phyloP scores from a whole-genome alignment of 495 filamentous ascomycete genomes.

The Articulospora tetracladia region DNA sequence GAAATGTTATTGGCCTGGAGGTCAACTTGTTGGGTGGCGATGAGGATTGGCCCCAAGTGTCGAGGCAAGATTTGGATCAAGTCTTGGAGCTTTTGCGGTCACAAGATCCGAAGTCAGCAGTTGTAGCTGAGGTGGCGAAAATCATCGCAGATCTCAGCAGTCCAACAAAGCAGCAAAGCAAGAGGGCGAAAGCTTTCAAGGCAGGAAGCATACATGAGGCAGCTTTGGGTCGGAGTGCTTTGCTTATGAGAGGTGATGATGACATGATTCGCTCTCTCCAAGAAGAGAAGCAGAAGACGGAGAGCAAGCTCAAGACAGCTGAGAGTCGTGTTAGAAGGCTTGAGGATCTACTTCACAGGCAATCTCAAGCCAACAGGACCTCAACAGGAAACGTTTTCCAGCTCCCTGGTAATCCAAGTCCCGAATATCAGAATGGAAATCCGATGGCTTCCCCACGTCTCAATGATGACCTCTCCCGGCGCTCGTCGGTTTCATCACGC shows the following conservation, averaged over 20 bases:
- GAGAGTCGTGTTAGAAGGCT: slow-evolving; percentile 89
- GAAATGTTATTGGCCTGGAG: slow-evolving; percentile 70
- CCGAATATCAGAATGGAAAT: slow-evolving; percentile 36
- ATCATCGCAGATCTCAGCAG: slow-evolving; percentile 59
- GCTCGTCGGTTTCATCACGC: slow-evolving; percentile 63
- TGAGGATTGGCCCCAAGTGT: slow-evolving; percentile 67
- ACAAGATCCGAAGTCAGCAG: slow-evolving; percentile 41
- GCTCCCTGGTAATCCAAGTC: slow-evolving; percentile 18
- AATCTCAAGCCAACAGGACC: slow-evolving; percentile 69
- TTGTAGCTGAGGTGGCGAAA: slow-evolving; percentile 50
- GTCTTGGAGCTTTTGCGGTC: slow-evolving; percentile 57
- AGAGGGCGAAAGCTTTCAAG: slow-evolving; percentile 88
- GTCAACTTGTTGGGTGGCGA: slow-evolving; percentile 81
- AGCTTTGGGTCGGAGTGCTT: slow-evolving; percentile 69
- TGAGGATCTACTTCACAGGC: slow-evolving; percentile 89
- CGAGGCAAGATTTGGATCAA: slow-evolving; percentile 60
- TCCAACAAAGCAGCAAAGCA: slow-evolving; percentile 71
- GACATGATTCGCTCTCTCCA: slow-evolving; percentile 65
- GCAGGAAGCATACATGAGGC: slow-evolving; percentile 92
- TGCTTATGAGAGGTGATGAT: slow-evolving; percentile 78
- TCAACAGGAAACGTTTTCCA: slow-evolving; percentile 64
- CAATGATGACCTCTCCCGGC: slow-evolving; percentile 52
- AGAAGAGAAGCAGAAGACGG: slow-evolving; percentile 69
- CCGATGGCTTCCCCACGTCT: slow-evolving; percentile 32
- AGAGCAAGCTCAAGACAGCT: slow-evolving; percentile 79